A percentile compares a stretch with the other conserved stretches of the same genome.
Conservation (phyloP, 305 asterid genomes). For the Coffea humblotiana region DNA sequence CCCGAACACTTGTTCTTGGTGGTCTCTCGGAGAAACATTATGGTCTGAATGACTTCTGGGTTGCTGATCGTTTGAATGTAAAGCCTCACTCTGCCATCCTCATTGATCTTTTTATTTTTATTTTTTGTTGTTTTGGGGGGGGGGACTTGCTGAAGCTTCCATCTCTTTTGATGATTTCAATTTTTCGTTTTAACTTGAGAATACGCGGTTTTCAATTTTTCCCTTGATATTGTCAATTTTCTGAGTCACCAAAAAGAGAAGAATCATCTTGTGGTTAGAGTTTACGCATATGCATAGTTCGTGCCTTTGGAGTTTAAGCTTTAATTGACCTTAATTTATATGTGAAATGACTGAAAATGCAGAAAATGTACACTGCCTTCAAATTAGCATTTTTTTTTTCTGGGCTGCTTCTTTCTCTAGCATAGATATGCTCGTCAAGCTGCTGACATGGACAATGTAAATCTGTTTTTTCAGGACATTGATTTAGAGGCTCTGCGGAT, state of each 20-base stretch:
- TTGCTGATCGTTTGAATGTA: conserved; percentile 65
- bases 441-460: conserved; percentile 16
- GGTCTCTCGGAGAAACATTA: conserved; percentile 80
- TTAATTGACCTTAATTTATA: too few relatives aligned
- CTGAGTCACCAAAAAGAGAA: too few relatives aligned
- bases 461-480: conserved; percentile 53
- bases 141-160: not conserved
- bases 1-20: conserved; percentile 82
- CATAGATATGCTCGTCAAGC: not conserved
- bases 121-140: too few relatives aligned
- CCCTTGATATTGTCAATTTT: too few relatives aligned
- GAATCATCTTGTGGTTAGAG: not conserved
- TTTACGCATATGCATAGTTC: not conserved
- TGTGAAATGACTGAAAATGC: not conserved
- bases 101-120: too few relatives aligned
- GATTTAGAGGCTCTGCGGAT: conserved; percentile 75
- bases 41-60: conserved; percentile 91
- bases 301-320: not conserved
- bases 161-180: not conserved
- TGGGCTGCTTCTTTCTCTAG: not conserved
- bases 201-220: not conserved
- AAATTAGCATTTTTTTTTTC: not conserved
- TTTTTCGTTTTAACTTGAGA: not conserved
- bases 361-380: not conserved
- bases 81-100: conserved; percentile 8